Percentiles rank a stretch among this genome's conserved stretches.
phyloP scores from a whole-genome alignment of 2,329 filamentous ascomycete species.

The Calonectria montana region DNA sequence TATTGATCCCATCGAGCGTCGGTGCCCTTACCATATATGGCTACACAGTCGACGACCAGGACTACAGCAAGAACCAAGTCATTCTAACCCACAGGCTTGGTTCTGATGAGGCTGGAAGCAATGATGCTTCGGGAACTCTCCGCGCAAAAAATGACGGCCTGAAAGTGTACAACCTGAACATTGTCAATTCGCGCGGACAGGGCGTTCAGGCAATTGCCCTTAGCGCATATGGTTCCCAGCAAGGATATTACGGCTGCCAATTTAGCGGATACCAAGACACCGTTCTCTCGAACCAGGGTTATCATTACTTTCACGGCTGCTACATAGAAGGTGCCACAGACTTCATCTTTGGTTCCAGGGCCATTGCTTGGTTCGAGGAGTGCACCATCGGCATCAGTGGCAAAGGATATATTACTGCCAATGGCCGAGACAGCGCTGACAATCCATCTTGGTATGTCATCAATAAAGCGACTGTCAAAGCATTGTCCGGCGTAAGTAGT shows the following conservation, averaged over 20 bases:
- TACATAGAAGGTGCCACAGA: slow-evolving; percentile 60
- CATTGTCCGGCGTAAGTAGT: slow-evolving; percentile 33
- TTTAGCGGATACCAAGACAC: slow-evolving; percentile 63
- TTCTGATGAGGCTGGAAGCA: slow-evolving; percentile 53
- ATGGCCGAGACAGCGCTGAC: slow-evolving; percentile 49
- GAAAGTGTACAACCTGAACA: slow-evolving; percentile 71
- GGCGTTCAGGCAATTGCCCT: slow-evolving; percentile 58
- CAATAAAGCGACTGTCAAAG: slow-evolving; percentile 52
- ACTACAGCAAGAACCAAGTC: slow-evolving; percentile 68
- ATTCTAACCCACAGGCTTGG: slow-evolving; percentile 58
- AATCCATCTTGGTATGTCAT: slow-evolving; percentile 57
- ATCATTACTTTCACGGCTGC: slow-evolving; percentile 58
- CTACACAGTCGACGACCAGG: slow-evolving; percentile 63
- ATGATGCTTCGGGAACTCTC: slow-evolving; percentile 63
- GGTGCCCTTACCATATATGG: slow-evolving; percentile 69
- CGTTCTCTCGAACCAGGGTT: slow-evolving; percentile 56
- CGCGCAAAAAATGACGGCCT: slow-evolving; percentile 59
- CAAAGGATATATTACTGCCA: slow-evolving; percentile 53
- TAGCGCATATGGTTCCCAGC: slow-evolving; percentile 48
- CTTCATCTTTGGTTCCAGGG: slow-evolving; percentile 52
- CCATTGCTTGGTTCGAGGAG: slow-evolving; percentile 55
- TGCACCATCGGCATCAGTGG: slow-evolving; percentile 52
- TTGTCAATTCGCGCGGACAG: slow-evolving; percentile 57
- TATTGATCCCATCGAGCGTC: slow-evolving; percentile 60
- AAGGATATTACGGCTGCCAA: slow-evolving; percentile 59